Evolutionary conservation across 1,284 basidiomycete species (phyloP), one percentile per base, ranked within the genome.

Genomic region (Trichosporon asahii): DNA sequence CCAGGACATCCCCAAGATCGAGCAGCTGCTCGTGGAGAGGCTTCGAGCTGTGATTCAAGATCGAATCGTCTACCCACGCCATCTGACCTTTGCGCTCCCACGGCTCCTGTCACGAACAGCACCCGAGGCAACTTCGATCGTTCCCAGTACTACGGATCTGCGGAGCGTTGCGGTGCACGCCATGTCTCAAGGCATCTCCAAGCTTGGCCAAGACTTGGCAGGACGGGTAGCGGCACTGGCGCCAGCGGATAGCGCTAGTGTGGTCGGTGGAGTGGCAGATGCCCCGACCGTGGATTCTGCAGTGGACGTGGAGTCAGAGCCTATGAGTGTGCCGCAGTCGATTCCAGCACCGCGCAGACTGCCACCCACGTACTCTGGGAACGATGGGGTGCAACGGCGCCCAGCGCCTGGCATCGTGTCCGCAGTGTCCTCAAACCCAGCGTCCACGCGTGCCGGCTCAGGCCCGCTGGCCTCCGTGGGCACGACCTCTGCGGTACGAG

Each of bases 1-100:
- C 21, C 86, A 88, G 72, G 87, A 88, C 74, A 85, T 88, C 1
- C 87, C 87, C 11, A 88, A 88, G 76, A 85, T 88, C 53, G 87
- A 88, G 72, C 87, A 88, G 75, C 82, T 88, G 33, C 82, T 88
- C 66, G 75, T 86, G 2, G 84, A 84, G 3, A 82, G 87, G 2
- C 75, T 88, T 0, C 81, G 86, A 31, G 81, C 81, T 2, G 84
- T 82, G 65, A 84, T 88, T 18, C 83, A 85, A 70, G 85, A 87
- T 68, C 82, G 84, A 3, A 77, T 86, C 65, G 87, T 87, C 29
- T 85, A 85, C 83, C 87, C 87, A 0, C 77, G 82, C 57, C 84
- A 84, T 68, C 78, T 85, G 71, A 82, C 81, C 8, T 75, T 86
- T 46, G 81, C 82, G 6, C 73, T 87, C 25, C 86, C 86, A 12